phyloP scores from a whole-genome alignment of 768 basidiomycete genomes.

The Termitomyces sp. region DNA sequence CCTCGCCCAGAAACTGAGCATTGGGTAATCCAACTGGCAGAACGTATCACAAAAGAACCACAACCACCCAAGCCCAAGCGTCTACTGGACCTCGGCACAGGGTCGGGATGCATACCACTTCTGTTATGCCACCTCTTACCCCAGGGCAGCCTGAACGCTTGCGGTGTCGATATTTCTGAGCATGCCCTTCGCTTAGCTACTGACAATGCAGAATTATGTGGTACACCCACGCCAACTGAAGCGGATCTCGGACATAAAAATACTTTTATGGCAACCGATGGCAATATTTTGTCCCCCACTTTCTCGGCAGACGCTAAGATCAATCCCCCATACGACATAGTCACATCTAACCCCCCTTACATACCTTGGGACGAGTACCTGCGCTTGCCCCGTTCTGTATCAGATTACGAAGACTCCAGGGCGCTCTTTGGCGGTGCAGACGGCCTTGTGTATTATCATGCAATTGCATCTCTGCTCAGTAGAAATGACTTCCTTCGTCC shows the following conservation, averaged over 20 bases:
- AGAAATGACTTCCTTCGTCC: constrained; percentile 43
- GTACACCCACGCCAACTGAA: constrained; percentile 25
- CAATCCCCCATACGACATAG: constrained; percentile 58
- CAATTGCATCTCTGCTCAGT: constrained; percentile 59
- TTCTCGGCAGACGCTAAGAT: constrained; percentile 30
- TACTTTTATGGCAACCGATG: constrained; percentile 33
- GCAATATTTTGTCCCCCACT: constrained; percentile 39
- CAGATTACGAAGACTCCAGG: constrained; percentile 69
- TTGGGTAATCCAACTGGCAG: constrained; percentile 62
- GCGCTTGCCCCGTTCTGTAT: constrained; percentile 61
- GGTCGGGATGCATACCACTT: constrained; percentile 87
- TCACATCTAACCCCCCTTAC: constrained; percentile 87
- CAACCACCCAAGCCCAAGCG: constrained; percentile 24
- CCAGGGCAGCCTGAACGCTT: constrained; percentile 43
- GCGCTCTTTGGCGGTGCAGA: constrained; percentile 77
- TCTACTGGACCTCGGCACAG: constrained; percentile 88
- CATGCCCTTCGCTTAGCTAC: constrained; percentile 48
- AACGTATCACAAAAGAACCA: constrained; percentile 31
- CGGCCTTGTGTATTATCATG: constrained; percentile 59
- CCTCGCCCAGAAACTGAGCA: constrained; percentile 94
- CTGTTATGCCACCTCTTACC: constrained; percentile 68
- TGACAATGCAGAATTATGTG: constrained; percentile 41
- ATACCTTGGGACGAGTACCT: constrained; percentile 65
- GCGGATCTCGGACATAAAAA: constrained; percentile 19
- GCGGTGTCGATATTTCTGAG: constrained; percentile 64